Evolutionary conservation across 2,329 filamentous ascomycete genomes (phyloP), one percentile per base, ranked within the genome.

Genomic region (Cyphellophora attinorum): DNA sequence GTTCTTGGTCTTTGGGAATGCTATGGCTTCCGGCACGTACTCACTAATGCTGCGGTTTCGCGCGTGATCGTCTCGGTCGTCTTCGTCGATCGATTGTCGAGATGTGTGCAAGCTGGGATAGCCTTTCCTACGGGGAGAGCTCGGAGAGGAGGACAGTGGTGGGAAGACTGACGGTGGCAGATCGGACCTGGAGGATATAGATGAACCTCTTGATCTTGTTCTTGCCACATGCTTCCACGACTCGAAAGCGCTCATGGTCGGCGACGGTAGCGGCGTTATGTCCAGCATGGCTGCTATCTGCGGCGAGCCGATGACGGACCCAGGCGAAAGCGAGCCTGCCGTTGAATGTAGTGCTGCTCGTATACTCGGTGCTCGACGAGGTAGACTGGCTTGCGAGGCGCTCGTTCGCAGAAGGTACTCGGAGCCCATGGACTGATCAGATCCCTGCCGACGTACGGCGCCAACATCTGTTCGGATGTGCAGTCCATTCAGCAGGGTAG

Each of bases 41-140:
- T 95, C 88, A 62, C 86, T 94, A 16, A 91, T 64, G 57, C 88
- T 95, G 49, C 88, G 73, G 55, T 91, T 86, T 39, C 83, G 74
- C 10, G 66, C 49, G 23, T 48, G 36, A 13, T 42, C 48, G 8
- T 43, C 44, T n/a, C n/a, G n/a, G 8, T 25, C 21, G 8, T 8
- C n/a, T n/a, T 25, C 21, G n/a, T 25, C 21, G 8, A 25, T 8
- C n/a, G 21, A 25, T 25, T 8, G n/a, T n/a, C 21, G 21, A 12
- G 34, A 13, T 21, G 41, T 40, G 14, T 45, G 42, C 54, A 52
- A 18, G 57, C 56, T 4, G 53, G 48, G 29, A 72, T 72, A 44
- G 61, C 61, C 23, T 38, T 50, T 53, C 17, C 45, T 46, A 25
- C 51, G 48, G 27, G 53, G 53, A n/a, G 50, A 51, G n/a, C 48